These are phyloP conservation scores for Limnanthes douglasii DNA, from an alignment of 345 rosid species.

Conservation along the genomic window DNA sequence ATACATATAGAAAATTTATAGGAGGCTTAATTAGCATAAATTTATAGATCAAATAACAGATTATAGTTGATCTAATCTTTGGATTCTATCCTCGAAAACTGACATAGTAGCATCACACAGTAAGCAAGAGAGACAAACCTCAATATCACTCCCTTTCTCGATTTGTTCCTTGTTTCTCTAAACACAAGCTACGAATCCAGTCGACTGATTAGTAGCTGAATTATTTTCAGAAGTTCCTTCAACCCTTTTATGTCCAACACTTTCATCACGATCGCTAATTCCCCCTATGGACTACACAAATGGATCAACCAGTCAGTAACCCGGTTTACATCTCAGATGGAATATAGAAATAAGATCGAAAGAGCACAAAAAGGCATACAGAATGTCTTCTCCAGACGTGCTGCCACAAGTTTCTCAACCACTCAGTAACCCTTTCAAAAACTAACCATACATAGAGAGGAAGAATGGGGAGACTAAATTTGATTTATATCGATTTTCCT, in stretches of 20 bases:
- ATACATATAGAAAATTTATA: not conserved
- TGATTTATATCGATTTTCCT: no score
- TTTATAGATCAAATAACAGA: no score
- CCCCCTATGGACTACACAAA: slow-evolving; percentile 34
- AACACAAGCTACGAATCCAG: slow-evolving; percentile 24
- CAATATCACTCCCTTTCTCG: slow-evolving; percentile 55
- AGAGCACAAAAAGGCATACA: slow-evolving; percentile 24
- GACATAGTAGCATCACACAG: no score
- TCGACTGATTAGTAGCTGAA: slow-evolving; percentile 35
- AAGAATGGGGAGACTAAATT: no score
- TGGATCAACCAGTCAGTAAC: slow-evolving; percentile 13
- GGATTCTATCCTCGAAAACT: no score
- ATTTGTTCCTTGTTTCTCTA: slow-evolving; percentile 22
- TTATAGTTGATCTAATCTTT: not conserved
- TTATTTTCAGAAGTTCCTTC: slow-evolving; percentile 67
- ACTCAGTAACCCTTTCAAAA: no score
- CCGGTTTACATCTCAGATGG: slow-evolving; percentile 5
- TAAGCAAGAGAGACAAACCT: slow-evolving; percentile 61
- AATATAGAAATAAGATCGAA: slow-evolving; percentile 1
- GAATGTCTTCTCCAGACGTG: slow-evolving; percentile 94
- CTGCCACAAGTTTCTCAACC: slow-evolving; percentile 89
- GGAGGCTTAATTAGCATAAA: not conserved
- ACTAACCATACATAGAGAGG: no score
- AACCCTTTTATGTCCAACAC: slow-evolving; percentile 51
- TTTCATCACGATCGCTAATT: slow-evolving; percentile 36